Conservation (phyloP, 2,329 filamentous ascomycete genomes). For the Ploettnerulaceae sp. region DNA sequence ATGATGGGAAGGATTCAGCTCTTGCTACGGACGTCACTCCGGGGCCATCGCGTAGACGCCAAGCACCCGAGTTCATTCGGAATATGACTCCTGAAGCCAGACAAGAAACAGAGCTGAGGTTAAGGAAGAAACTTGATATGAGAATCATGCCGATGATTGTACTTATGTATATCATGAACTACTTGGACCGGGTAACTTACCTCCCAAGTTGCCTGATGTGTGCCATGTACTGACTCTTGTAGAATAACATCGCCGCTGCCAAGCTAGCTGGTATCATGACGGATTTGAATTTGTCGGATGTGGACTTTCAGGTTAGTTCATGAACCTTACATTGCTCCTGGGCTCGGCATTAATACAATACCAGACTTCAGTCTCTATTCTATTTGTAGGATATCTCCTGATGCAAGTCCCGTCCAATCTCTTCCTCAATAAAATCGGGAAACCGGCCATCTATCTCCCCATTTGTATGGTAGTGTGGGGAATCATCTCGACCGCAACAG, state of each 20-base stretch:
- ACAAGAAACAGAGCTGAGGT: slow-evolving; percentile 46
- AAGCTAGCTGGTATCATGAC: slow-evolving; percentile 45
- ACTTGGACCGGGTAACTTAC: slow-evolving; percentile 44
- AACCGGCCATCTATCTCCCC: slow-evolving; percentile 48
- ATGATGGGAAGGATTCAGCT: slow-evolving; percentile 8
- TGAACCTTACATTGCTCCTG: not conserved
- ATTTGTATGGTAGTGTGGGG: slow-evolving; percentile 47
- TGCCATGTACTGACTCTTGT: slow-evolving; percentile 25
- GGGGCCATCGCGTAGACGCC: not conserved
- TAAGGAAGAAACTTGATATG: slow-evolving; percentile 61
- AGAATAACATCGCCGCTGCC: slow-evolving; percentile 53
- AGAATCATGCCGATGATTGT: slow-evolving; percentile 63
- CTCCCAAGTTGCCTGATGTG: not conserved
- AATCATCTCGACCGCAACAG: slow-evolving; percentile 44
- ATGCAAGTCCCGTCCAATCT: slow-evolving; percentile 46
- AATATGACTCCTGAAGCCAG: slow-evolving; percentile 49
- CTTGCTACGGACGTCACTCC: not conserved
- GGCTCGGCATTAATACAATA: slow-evolving; percentile 5
- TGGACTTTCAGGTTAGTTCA: slow-evolving; percentile 38
- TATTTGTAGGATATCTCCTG: slow-evolving; percentile 38
- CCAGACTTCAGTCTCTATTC: slow-evolving; percentile 39
- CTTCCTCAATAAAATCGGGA: slow-evolving; percentile 44
- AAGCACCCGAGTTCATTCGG: slow-evolving; percentile 34
- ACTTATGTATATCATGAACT: slow-evolving; percentile 58
- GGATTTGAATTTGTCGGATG: slow-evolving; percentile 39